Base-by-base conservation (phyloP, 1,284 basidiomycete genomes). In the Neolentinus lepideus region DNA sequence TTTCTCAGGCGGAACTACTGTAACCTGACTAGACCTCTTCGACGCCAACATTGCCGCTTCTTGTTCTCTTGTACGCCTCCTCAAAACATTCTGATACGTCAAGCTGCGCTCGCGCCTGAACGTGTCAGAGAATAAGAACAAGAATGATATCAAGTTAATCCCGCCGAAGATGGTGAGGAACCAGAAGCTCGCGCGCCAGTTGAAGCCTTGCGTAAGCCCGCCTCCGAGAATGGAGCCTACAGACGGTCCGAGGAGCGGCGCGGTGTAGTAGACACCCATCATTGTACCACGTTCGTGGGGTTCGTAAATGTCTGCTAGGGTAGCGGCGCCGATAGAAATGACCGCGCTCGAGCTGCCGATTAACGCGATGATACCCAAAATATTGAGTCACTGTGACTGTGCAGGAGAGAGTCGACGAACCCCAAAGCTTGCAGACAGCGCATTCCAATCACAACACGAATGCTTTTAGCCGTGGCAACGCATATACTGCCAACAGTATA, bases 121-220 rank as follows among this genome's bases (percentile, higher is more conserved):
- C 0, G 91, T 92, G 63, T 94, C 92, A 54, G 82, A 83, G 73
- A 92, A 86, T 59, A 85, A 80, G 54, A 86, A 67, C 35, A 84
- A 57, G 69, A 92, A 92, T 19, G 77, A 71, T 50, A 81, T 51
- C 52, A 81, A 73, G 59, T 79, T 81, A 43, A 78, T 53, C 3
- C 79, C 81, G 8, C 81, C 81, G 54, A 86, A 78, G 47, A 84
- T 84, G 1, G 80, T 74, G 22, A 93, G 77, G 67, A 94, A 92
- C 78, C 89, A 94, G 67, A 94, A 91, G 0, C 84, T 81, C 3
- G 84, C 81, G 26, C 88, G 79, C 92, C 92, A 94, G 56, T 75
- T 76, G 66, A 87, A 86, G 0, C 74, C 78, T 59, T 85, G 75
- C 0, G 87, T 84, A 3, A 94, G 73, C 1, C 75, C 79, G 2